Base-by-base conservation (phyloP, 1,284 basidiomycete species). In the Coniferiporia weirii region DNA sequence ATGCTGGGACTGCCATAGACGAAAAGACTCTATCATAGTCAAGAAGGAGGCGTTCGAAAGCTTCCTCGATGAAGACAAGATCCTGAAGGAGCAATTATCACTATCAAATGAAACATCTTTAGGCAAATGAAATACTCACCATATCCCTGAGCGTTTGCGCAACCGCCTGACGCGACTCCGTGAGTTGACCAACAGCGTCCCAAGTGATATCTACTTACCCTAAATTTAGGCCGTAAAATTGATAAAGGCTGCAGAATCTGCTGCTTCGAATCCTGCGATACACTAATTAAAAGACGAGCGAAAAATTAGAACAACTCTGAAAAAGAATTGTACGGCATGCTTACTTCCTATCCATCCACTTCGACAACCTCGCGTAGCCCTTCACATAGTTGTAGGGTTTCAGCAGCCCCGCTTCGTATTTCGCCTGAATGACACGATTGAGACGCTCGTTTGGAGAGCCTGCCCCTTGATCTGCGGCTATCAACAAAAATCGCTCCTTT, bases 331-430 rank as follows among this genome's bases (percentile, higher is more conserved):
- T 47, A 27, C 54, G 50, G 7, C 36, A 45, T 34, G 68, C 81
- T 49, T 69, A 92, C 90, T 95, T 93, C 67, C 83, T 79, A 69
- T 96, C 95, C 93, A 98, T 97, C 95, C 95, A 98, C 53, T 90
- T 80, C 61, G 87, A 91, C 65, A 96, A 75, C 57, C 94, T 78
- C 19, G 92, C 89, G 69, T 96, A 96, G 0, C 94, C 94, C 69
- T 93, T 94, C 61, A 96, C 93, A 70, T 98, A 97, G 73, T 98
- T 96, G 69, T 97, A 98, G 0, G 96, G 96, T 68, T 93, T 93
- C 62, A 98, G 74, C 46, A 99, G 72, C 0, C 95, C 96, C 1
- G 95, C 96, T 70, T 98, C 95, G 73, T 97, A 98, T 73, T 98
- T 98, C 67, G 92, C 95, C 64, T 91, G 85, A 66, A 98, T 98